Evolutionary conservation across 441 rosid species (phyloP), one percentile per base, ranked within the genome.

Genomic region (Hura crepitans): DNA sequence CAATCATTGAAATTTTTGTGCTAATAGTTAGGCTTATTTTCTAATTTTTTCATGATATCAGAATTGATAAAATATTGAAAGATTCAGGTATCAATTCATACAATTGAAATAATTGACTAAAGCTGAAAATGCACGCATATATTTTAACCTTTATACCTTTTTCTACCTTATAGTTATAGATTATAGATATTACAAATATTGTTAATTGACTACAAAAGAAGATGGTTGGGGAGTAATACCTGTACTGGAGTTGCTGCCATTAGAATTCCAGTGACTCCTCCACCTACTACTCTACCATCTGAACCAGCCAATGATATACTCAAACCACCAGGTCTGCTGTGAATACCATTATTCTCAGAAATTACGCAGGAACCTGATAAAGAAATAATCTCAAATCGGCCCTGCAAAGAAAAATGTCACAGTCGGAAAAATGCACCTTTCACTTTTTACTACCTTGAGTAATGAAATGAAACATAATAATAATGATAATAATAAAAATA

Each of bases 221-320:
- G 49, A 67, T 11, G 49, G 45, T 37, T 18, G 56, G 39, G 35
- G 45, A 71, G 47, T 5, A 12, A 47, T 80, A 91, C 99, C 96
- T 90, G 99, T 64, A 95, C 97, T 14, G 91, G 82, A 51, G 97
- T 80, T 62, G 97, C 99, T 72, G 99, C 99, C 43, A 79, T 59
- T 62, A 95, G 74, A 90, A 80, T 74, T 73, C 98, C 99, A 31
- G 86, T 87, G 79, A 95, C 99, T 69, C 82, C 84, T 67, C 99
- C 99, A 51, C 99, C 99, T 55, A 95, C 57, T 72, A 95, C 95
- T 50, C 81, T 84, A 60, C 99, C 99, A 77, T 92, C 97, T 1
- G 92, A 72, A 3, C 95, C 91, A 50, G 99, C 97, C 65, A 95
- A 71, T 2, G 97, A 95, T 46, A 92, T 93, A 60, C 88, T 87